Evolutionary conservation across 2,329 filamentous ascomycete genomes (phyloP).

Genomic region (Colletotrichum sp.): DNA sequence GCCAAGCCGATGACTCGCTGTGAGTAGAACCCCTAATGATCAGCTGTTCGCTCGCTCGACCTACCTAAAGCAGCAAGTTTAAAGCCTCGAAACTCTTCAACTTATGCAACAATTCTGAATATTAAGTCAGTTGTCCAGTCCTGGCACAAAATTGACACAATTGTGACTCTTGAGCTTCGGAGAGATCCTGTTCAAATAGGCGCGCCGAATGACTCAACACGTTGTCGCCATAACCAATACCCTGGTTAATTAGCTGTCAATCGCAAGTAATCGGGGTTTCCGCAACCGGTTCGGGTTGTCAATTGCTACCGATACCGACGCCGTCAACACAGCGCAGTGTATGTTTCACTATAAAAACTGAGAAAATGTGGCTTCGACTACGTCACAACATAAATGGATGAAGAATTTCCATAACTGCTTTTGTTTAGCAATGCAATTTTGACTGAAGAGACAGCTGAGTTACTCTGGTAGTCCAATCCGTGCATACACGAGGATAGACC

Average conservation of each 20-base stretch:
- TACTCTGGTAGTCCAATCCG: background rate
- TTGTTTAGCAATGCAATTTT: background rate
- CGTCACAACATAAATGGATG: background rate
- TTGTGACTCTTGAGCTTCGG: background rate
- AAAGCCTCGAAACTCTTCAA: background rate
- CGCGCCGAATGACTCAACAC: background rate
- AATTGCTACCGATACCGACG: background rate
- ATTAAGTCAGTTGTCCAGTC: background rate
- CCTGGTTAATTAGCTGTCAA: background rate
- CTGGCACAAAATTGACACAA: background rate
- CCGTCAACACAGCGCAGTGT: background rate
- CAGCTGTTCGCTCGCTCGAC: background rate
- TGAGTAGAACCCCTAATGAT: background rate
- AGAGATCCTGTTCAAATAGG: background rate
- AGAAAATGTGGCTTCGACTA: background rate
- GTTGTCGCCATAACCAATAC: background rate
- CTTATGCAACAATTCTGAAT: accelerated
- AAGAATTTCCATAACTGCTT: background rate
- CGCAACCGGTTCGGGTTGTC: background rate
- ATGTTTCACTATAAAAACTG: background rate
- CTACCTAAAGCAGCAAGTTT: background rate
- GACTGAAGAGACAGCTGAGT: background rate
- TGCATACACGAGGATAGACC: background rate
- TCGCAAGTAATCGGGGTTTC: background rate
- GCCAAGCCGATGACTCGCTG: background rate